Conservation (phyloP, 1,139 yeast species). For the Suhomyces terraborum region DNA sequence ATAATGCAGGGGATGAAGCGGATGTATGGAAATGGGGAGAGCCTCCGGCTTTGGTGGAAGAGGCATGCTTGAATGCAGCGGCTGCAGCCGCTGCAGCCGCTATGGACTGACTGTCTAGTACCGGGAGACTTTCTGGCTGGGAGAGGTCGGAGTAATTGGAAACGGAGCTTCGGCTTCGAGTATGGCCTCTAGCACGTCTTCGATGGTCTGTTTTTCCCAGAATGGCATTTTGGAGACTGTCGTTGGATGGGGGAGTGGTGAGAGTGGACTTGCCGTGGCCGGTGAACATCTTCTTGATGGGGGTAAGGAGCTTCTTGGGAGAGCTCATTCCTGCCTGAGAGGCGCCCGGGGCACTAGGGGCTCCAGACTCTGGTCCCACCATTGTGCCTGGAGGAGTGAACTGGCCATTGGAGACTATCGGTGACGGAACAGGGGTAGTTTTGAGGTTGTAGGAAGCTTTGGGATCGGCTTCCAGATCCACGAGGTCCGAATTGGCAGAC, state of each 20-base stretch:
- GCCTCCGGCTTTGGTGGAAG: neutral
- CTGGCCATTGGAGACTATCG: constrained; percentile 20
- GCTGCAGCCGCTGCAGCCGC: constrained; percentile 11
- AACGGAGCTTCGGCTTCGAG: constrained; percentile 13
- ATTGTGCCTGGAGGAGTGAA: constrained; percentile 27
- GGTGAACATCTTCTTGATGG: constrained; percentile 44
- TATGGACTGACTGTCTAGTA: constrained; percentile 4
- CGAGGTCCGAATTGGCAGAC: constrained; percentile 16
- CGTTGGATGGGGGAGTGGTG: constrained; percentile 18
- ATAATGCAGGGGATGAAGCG: constrained; percentile 13
- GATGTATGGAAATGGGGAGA: constrained; percentile 9
- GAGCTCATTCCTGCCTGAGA: constrained; percentile 27
- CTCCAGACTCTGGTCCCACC: constrained; percentile 1
- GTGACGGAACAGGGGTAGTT: constrained; percentile 22
- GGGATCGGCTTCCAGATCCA: constrained; percentile 14
- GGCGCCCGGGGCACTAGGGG: constrained; percentile 1
- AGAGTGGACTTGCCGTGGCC: constrained; percentile 19
- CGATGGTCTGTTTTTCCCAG: constrained; percentile 9
- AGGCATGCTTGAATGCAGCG: constrained; percentile 11
- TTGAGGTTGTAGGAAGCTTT: constrained; percentile 8
- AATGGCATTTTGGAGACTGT: constrained; percentile 19
- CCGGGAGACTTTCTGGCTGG: constrained; percentile 2
- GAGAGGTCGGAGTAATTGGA: constrained; percentile 15
- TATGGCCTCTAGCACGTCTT: constrained; percentile 9
- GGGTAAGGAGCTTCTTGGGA: constrained; percentile 46